Evolutionary conservation across 345 rosid species (phyloP).

Genomic region (Salix arbutifolia): DNA sequence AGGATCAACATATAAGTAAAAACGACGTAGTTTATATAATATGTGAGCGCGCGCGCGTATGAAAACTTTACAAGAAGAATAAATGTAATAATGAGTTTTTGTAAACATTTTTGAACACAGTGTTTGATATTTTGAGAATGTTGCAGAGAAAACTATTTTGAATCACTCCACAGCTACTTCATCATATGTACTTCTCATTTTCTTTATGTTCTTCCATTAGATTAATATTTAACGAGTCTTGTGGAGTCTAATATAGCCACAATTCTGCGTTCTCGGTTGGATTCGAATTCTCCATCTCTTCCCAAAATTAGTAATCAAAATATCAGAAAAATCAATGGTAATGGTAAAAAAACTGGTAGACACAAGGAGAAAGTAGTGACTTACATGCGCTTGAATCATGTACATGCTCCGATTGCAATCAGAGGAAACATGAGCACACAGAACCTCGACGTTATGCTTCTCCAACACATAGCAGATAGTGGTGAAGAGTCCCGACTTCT

Average conservation of each 20-base stretch:
- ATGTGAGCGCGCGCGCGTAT: too few relatives aligned
- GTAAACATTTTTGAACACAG: too few relatives aligned
- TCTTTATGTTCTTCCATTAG: too few relatives aligned
- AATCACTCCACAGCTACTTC: background rate
- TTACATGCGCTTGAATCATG: constrained; percentile 62
- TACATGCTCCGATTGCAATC: constrained; percentile 31
- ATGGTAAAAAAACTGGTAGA: background rate
- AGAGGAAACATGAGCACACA: constrained; percentile 48
- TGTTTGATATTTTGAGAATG: background rate
- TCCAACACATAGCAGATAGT: constrained; percentile 50
- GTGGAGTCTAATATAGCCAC: too few relatives aligned
- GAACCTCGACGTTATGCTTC: constrained; percentile 51
- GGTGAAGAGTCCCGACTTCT: constrained; percentile 46
- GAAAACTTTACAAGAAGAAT: too few relatives aligned
- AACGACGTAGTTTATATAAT: too few relatives aligned
- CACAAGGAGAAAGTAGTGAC: background rate
- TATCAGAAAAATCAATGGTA: too few relatives aligned
- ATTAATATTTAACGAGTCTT: too few relatives aligned
- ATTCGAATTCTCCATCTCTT: too few relatives aligned
- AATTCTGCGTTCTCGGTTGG: too few relatives aligned
- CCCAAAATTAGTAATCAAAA: too few relatives aligned
- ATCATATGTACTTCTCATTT: too few relatives aligned
- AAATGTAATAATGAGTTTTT: background rate
- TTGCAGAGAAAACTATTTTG: background rate
- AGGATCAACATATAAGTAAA: background rate